These are phyloP conservation scores for Meripilus lineatus DNA, from an alignment of 1,284 basidiomycete genomes.

Conservation along the genomic window DNA sequence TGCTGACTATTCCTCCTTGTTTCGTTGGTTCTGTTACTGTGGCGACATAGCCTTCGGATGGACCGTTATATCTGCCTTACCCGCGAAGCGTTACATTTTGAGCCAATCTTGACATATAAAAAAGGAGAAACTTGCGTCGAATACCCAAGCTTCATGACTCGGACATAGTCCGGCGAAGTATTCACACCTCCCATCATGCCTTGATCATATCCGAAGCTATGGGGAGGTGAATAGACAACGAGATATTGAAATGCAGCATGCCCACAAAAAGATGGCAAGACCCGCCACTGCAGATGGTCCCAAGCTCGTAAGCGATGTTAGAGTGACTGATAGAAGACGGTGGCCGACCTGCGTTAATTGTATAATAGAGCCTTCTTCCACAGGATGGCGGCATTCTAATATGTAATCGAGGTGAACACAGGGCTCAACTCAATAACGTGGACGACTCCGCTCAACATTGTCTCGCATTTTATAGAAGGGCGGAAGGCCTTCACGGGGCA, in stretches of 20 bases:
- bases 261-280: slow-evolving; percentile 45
- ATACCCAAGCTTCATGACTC: slow-evolving; percentile 38
- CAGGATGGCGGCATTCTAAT: slow-evolving; percentile 14
- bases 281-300: slow-evolving; percentile 30
- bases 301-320: not conserved
- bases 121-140: slow-evolving; percentile 26
- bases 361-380: slow-evolving; percentile 27
- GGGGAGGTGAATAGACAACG: not conserved
- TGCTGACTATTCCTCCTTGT: slow-evolving; percentile 49
- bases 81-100: not conserved
- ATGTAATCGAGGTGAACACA: not conserved
- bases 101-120: not conserved
- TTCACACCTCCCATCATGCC: slow-evolving; percentile 55
- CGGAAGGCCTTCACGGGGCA: not conserved
- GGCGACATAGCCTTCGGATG: slow-evolving; percentile 40
- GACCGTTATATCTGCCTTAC: slow-evolving; percentile 31
- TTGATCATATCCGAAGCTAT: slow-evolving; percentile 51
- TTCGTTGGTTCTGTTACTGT: slow-evolving; percentile 45
- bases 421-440: not conserved
- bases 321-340: not conserved
- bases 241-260: not conserved
- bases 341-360: slow-evolving; percentile 22
- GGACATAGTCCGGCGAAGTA: slow-evolving; percentile 43
- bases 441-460: not conserved
- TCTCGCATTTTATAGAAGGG: not conserved